Percentiles rank a stretch among this genome's conserved stretches.
These are phyloP conservation scores for Metschnikowia cubensis DNA, from an alignment of 805 yeast species.

Conservation along the genomic window DNA sequence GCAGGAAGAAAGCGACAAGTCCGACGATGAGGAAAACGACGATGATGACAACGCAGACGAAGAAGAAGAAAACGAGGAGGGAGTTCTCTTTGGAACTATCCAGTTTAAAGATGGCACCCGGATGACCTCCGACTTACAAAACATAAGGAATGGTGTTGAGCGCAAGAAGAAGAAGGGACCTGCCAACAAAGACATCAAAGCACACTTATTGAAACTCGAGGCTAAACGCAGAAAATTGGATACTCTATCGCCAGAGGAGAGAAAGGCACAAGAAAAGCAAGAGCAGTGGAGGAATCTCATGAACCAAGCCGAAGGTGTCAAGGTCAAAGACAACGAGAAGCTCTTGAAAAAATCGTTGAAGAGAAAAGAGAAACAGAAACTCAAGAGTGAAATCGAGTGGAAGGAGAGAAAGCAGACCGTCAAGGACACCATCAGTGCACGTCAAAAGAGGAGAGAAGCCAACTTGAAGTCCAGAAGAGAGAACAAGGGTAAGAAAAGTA, in stretches of 20 bases:
- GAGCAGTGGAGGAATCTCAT: conserved; percentile 82
- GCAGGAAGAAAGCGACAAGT: conserved; percentile 40
- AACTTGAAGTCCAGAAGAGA: conserved; percentile 82
- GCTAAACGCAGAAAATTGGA: conserved; percentile 63
- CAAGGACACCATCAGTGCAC: conserved; percentile 65
- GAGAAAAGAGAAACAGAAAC: conserved; percentile 76
- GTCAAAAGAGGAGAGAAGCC: conserved; percentile 86
- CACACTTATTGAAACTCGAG: conserved; percentile 75
- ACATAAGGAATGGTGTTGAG: conserved; percentile 46
- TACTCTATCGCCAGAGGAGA: conserved; percentile 56
- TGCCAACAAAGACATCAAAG: conserved; percentile 74
- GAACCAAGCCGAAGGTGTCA: conserved; percentile 83
- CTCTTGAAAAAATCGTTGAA: conserved; percentile 81
- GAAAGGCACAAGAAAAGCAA: conserved; percentile 60
- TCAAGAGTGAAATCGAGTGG: conserved; percentile 90
- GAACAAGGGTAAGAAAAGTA: conserved; percentile 76
- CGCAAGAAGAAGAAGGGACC: conserved; percentile 73
- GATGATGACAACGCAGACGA: conserved; percentile 31
- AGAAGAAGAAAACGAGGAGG: conserved; percentile 28
- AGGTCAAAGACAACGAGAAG: conserved; percentile 85
- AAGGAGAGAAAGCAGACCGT: conserved; percentile 80
- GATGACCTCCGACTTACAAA: conserved; percentile 67
- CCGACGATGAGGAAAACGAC: conserved; percentile 30
- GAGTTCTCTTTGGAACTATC: conserved; percentile 74
- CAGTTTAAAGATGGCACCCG: conserved; percentile 77